A percentile compares a stretch with the other conserved stretches of the same genome.
Evolutionary conservation across 1,284 basidiomycete genomes (phyloP).

Genomic region (Malassezia pachydermatis): DNA sequence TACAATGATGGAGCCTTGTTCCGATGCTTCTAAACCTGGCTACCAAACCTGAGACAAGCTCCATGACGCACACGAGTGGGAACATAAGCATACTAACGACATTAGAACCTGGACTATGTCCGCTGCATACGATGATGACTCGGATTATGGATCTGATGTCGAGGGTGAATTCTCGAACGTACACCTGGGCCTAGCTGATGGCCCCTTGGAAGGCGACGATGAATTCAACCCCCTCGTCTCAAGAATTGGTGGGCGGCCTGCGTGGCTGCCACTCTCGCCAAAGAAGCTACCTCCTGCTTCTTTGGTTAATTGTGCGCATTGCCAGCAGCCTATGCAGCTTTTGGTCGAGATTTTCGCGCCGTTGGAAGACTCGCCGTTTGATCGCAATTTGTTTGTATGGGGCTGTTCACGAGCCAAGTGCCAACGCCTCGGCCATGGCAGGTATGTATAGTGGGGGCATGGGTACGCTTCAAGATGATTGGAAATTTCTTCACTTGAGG

Average conservation of each 20-base stretch:
- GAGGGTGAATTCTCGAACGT: constrained; percentile 30
- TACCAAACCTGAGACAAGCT: constrained; percentile 33
- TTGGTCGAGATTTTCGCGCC: constrained; percentile 47
- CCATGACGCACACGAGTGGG: background rate
- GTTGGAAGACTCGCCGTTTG: constrained; percentile 38
- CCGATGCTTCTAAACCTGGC: constrained; percentile 38
- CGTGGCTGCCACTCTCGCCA: constrained; percentile 29
- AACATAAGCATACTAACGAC: no score
- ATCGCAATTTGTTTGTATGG: constrained; percentile 44
- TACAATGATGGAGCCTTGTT: constrained; percentile 10
- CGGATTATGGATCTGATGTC: constrained; percentile 34
- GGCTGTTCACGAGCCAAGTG: constrained; percentile 37
- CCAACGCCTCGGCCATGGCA: constrained; percentile 30
- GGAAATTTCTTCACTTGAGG: constrained; percentile 49
- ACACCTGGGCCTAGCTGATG: constrained; percentile 42
- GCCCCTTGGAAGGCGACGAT: constrained; percentile 35
- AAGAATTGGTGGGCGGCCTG: constrained; percentile 39
- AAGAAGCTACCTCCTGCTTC: constrained; percentile 22
- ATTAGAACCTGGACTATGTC: background rate
- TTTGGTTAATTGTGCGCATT: constrained; percentile 25
- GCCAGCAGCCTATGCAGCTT: constrained; percentile 41
- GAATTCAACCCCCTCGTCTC: constrained; percentile 45
- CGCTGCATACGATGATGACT: constrained; percentile 24
- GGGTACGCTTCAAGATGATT: constrained; percentile 30
- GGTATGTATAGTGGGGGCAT: constrained; percentile 23